These are phyloP conservation scores for Hydnum rufescens DNA, from an alignment of 768 basidiomycete species.

Conservation along the genomic window DNA sequence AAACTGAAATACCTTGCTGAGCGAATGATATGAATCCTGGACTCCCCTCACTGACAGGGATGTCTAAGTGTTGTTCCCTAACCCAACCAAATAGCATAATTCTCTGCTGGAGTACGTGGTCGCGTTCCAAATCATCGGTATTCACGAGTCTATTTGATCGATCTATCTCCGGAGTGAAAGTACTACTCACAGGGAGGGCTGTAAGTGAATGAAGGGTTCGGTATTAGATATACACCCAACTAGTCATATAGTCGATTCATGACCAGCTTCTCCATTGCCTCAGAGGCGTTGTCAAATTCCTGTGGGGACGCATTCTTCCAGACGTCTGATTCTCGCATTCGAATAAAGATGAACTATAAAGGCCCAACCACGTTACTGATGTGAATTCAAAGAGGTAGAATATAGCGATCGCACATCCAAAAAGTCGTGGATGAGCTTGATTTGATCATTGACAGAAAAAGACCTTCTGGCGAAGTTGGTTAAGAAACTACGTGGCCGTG, in stretches of 20 bases:
- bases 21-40: slow-evolving; percentile 79
- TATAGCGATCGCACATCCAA: slow-evolving; percentile 31
- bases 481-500: slow-evolving; percentile 55
- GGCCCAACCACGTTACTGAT: not conserved
- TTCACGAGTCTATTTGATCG: slow-evolving; percentile 53
- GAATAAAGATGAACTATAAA: slow-evolving; percentile 69
- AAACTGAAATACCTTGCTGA: slow-evolving; percentile 42
- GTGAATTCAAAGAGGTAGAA: not conserved
- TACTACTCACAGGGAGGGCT: slow-evolving; percentile 29
- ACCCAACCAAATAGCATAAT: slow-evolving; percentile 87
- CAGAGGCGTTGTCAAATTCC: slow-evolving; percentile 92
- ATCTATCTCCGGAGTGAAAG: slow-evolving; percentile 74
- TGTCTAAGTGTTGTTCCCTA: slow-evolving; percentile 71
- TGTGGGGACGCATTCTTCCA: slow-evolving; percentile 61
- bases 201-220: slow-evolving; percentile 18
- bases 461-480: slow-evolving; percentile 84
- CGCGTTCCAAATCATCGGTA: slow-evolving; percentile 89
- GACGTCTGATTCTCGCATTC: slow-evolving; percentile 69
- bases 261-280: slow-evolving; percentile 98
- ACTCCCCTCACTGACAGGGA: slow-evolving; percentile 38
- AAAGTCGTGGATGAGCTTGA: slow-evolving; percentile 91
- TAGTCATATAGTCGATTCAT: slow-evolving; percentile 96
- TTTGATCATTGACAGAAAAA: slow-evolving; percentile 81
- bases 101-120: slow-evolving; percentile 74
- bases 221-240: slow-evolving; percentile 21